Conservation (phyloP, 768 basidiomycete species). For the Phallus indusiatus region DNA sequence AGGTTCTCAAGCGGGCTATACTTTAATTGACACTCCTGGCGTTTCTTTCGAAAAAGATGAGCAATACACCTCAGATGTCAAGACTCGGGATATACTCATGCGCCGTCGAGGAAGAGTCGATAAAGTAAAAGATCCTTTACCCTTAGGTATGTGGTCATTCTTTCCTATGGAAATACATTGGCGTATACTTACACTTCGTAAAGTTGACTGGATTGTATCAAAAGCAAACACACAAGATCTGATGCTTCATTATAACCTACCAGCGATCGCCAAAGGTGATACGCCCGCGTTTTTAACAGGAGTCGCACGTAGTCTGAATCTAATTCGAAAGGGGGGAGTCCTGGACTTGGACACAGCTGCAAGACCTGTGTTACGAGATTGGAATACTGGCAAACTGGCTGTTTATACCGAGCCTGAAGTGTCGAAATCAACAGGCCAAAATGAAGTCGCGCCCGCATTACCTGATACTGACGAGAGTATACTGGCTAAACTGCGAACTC, state of each 20-base stretch:
- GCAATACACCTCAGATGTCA: conserved; percentile 29
- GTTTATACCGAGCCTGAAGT: conserved; percentile 68
- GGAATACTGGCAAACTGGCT: conserved; percentile 65
- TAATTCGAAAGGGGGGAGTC: conserved; percentile 73
- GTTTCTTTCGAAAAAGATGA: conserved; percentile 41
- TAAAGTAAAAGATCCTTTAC: conserved; percentile 69
- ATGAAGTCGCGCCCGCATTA: conserved; percentile 14
- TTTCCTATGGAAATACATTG: conserved; percentile 5
- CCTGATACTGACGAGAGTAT: conserved; percentile 36
- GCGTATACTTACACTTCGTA: conserved; percentile 4
- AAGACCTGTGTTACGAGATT: conserved; percentile 75
- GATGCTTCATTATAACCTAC: conserved; percentile 80
- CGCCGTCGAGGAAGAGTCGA: conserved; percentile 77
- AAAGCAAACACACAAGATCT: conserved; percentile 70
- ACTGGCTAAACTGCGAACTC: conserved; percentile 36
- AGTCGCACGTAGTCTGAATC: conserved; percentile 62
- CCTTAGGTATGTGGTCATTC: conserved; percentile 41
- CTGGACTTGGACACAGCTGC: conserved; percentile 68
- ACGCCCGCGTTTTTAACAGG: conserved; percentile 63
- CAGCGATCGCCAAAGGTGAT: conserved; percentile 67
- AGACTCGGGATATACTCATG: conserved; percentile 63
- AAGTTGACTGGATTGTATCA: conserved; percentile 61
- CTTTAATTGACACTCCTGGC: conserved; percentile 86
- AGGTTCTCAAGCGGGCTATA: conserved; percentile 34
- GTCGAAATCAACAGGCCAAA: conserved; percentile 15